These are phyloP conservation scores for Pneumocystis sp. DNA, from an alignment of 1,139 yeast species.

Conservation along the genomic window DNA sequence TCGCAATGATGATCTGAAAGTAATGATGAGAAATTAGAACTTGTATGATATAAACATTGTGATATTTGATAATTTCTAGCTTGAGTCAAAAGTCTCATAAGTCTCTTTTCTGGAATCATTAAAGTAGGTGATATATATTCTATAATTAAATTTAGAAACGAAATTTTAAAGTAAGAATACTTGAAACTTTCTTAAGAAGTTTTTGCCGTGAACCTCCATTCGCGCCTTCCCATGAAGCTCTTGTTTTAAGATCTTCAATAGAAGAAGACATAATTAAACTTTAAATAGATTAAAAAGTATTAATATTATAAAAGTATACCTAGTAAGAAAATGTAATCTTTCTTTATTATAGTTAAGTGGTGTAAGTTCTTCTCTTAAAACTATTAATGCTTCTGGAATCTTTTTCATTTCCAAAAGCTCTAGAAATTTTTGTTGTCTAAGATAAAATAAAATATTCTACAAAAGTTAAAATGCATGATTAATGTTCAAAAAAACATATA, in stretches of 20 bases:
- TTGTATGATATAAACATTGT: constrained; percentile 27
- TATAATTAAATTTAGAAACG: neutral
- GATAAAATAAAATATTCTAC: constrained; percentile 18
- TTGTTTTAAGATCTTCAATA: constrained; percentile 22
- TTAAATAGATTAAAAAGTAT: neutral
- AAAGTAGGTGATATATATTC: constrained; percentile 36
- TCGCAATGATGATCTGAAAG: constrained; percentile 24
- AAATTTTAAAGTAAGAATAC: neutral
- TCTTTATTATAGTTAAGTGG: constrained; percentile 18
- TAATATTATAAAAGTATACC: neutral
- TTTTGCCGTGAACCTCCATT: constrained; percentile 28
- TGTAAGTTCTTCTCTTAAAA: constrained; percentile 30
- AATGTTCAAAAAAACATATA: constrained; percentile 6
- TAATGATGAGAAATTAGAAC: constrained; percentile 17
- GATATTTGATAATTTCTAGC: constrained; percentile 36
- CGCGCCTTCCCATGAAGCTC: constrained; percentile 30
- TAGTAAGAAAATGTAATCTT: constrained; percentile 16
- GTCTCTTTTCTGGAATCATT: constrained; percentile 38
- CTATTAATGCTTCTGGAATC: constrained; percentile 29
- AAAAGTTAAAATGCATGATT: constrained; percentile 7
- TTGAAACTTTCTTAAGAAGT: constrained; percentile 32
- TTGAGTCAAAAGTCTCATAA: constrained; percentile 37
- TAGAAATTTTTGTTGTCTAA: constrained; percentile 25
- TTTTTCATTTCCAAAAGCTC: constrained; percentile 29
- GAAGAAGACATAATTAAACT: constrained; percentile 27